A percentile compares a stretch with the other conserved stretches of the same genome.
These are phyloP conservation scores for Pestalotiopsis sp. DNA, from an alignment of 2,329 filamentous ascomycete species.

Conservation along the genomic window DNA sequence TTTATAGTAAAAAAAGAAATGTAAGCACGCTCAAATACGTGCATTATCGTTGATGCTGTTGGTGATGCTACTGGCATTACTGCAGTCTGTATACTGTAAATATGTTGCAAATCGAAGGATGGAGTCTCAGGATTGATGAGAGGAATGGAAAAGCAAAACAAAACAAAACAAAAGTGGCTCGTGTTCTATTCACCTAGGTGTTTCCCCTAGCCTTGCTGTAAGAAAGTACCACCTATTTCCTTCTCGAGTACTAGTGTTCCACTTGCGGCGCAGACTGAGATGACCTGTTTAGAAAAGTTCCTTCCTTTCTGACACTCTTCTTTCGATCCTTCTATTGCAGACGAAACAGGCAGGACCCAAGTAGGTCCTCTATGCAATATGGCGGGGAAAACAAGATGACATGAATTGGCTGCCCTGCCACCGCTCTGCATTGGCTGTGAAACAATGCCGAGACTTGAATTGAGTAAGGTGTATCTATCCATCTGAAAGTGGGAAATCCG, in stretches of 20 bases:
- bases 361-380: background rate
- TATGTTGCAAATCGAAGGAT: too few relatives aligned
- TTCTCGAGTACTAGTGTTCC: background rate
- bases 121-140: too few relatives aligned
- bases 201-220: background rate
- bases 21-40: background rate
- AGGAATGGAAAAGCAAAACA: too few relatives aligned
- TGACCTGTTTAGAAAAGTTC: background rate
- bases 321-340: background rate
- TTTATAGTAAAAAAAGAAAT: background rate
- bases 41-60: too few relatives aligned
- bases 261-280: background rate
- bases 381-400: background rate
- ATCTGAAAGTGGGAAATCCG: background rate
- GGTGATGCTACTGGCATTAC: too few relatives aligned
- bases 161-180: too few relatives aligned
- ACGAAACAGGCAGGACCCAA: background rate
- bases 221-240: background rate
- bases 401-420: background rate
- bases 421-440: background rate
- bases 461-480: background rate
- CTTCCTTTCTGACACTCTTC: background rate
- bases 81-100: too few relatives aligned
- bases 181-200: background rate
- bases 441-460: background rate